Conservation (phyloP, 345 rosid species). For the Litchi chinensis region DNA sequence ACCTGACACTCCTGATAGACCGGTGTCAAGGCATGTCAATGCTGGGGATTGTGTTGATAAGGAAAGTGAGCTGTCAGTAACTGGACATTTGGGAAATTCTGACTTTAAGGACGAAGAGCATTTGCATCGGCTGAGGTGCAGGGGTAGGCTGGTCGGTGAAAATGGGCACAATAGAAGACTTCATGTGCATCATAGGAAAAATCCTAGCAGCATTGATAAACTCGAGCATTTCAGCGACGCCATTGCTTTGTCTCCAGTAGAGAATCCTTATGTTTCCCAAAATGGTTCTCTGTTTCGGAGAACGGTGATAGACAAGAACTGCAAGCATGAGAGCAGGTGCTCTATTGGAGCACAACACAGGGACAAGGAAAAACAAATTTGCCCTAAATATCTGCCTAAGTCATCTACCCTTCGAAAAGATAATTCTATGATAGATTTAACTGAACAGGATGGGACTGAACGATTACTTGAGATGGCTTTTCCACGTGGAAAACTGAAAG, state of each 20-base stretch:
- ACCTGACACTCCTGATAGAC: constrained; percentile 89
- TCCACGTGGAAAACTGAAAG: constrained; percentile 30
- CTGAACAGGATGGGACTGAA: constrained; percentile 24
- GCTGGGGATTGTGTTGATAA: constrained; percentile 34
- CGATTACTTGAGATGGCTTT: constrained; percentile 33
- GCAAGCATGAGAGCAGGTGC: constrained; percentile 29
- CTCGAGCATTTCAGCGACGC: constrained; percentile 27
- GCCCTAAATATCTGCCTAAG: constrained; percentile 27
- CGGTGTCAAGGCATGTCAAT: constrained; percentile 24
- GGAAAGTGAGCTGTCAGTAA: constrained; percentile 38
- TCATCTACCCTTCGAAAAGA: constrained; percentile 27
- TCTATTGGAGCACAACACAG: constrained; percentile 26
- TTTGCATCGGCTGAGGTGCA: constrained; percentile 31
- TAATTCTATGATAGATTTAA: constrained; percentile 31
- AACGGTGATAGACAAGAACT: constrained; percentile 29
- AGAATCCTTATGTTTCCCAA: constrained; percentile 26
- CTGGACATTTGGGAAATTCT: constrained; percentile 34
- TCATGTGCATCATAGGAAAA: constrained; percentile 28
- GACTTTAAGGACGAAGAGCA: constrained; percentile 31
- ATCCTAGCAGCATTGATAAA: constrained; percentile 31
- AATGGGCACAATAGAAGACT: constrained; percentile 34
- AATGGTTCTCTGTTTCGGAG: constrained; percentile 52
- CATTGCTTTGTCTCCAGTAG: constrained; percentile 24
- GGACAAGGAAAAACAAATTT: constrained; percentile 49
- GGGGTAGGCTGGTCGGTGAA: constrained; percentile 34